Base-by-base conservation (phyloP, 352 stramenopile species). In the Phytopythium oedochilum region DNA sequence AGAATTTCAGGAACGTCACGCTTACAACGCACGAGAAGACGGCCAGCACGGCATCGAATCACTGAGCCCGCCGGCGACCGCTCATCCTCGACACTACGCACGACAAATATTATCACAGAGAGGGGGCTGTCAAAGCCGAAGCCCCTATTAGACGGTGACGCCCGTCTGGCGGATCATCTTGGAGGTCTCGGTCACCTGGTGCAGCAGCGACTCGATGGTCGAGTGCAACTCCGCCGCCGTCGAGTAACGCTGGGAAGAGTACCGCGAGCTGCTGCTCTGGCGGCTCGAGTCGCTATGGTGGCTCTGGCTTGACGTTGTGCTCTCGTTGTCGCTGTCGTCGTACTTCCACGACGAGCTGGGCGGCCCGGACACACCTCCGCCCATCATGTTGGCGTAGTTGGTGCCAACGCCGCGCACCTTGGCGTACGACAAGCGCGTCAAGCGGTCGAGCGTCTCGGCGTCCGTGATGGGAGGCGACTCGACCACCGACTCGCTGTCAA, bases 131-230 rank as follows among this genome's bases (percentile, higher is more conserved):
- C 18, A 9, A 5, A 15, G n/a, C n/a, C 20, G 1, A 5, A 7
- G 20, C 10, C 22, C 34, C 39, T 15, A 7, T 60, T 73, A 79
- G 31, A 79, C 66, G 29, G 59, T 61, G 25, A 79, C 66, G 32
- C 70, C 69, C 17, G 66, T 79, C 49, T 78, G 58, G 23, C 68
- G 75, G 55, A 81, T 65, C 60, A 75, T 75, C 49, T 80, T 69
- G 28, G 80, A 91, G 32, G 81, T 91, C 54, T 83, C 71, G 11
- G 77, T 85, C 12, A 73, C 72, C 47, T 87, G 78, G 5, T 89
- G 67, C 44, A 91, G 50, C 55, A 91, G 66, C 42, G 78, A 88
- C 55, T 89, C 78, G 48, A 91, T 88, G 1, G 80, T 86, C 49
- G 78, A 84, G 32, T 91, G 72, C 38, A 89, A 70, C 45, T 87